phyloP scores from a whole-genome alignment of 495 filamentous ascomycete species.

The Diplogelasinospora grovesii region DNA sequence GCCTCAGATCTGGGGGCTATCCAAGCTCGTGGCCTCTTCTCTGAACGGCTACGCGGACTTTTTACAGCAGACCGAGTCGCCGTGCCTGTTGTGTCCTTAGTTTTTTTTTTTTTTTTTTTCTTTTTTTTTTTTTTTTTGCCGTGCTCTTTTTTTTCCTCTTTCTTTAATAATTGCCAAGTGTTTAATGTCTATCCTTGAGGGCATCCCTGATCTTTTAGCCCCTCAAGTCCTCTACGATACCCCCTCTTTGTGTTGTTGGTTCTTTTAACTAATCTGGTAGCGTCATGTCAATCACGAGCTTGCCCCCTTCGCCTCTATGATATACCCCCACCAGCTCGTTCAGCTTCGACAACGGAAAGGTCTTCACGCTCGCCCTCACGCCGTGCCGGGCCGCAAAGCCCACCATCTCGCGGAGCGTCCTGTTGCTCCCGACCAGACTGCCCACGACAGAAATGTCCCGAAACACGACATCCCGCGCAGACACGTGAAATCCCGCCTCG shows the following conservation, averaged over 20 bases:
- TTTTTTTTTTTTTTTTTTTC: no score
- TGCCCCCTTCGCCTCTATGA: slow-evolving; percentile 33
- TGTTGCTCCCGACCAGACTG: slow-evolving; percentile 32
- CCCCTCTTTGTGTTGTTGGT: not conserved
- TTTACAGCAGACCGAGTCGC: no score
- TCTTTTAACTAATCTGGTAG: slow-evolving; percentile 6
- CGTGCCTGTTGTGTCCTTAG: no score
- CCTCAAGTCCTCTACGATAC: not conserved
- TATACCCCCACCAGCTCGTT: slow-evolving; percentile 40
- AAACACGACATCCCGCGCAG: slow-evolving; percentile 32
- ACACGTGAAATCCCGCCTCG: slow-evolving; percentile 30
- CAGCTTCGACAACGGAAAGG: slow-evolving; percentile 25
- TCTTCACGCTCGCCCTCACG: slow-evolving; percentile 27
- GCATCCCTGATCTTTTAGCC: no score
- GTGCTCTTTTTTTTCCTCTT: no score
- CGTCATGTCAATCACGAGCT: slow-evolving; percentile 35
- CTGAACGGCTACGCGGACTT: slow-evolving; percentile 10
- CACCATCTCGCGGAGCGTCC: slow-evolving; percentile 27
- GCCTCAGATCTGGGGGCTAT: slow-evolving; percentile 8
- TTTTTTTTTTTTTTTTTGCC: no score
- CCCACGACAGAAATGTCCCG: slow-evolving; percentile 30
- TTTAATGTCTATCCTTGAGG: no score
- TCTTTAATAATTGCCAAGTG: no score
- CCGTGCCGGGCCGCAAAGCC: slow-evolving; percentile 25
- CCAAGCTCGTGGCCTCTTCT: slow-evolving; percentile 5